These are phyloP conservation scores for Gossypium sturtianum DNA, from an alignment of 345 rosid species.

Conservation along the genomic window DNA sequence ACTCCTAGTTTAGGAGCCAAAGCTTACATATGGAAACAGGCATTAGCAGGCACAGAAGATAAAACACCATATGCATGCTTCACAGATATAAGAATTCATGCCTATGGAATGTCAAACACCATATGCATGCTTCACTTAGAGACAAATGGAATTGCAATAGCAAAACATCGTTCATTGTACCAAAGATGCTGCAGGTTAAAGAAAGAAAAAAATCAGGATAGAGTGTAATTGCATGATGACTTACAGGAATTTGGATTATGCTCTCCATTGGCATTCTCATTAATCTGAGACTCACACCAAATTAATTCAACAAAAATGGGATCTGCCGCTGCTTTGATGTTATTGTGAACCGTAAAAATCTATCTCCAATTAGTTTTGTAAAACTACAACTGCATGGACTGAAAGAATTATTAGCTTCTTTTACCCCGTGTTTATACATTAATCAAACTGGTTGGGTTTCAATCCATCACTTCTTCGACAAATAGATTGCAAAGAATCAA, in stretches of 20 bases:
- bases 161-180: not conserved
- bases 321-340: slow-evolving; percentile 12
- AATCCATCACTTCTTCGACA: slow-evolving; percentile 20
- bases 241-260: slow-evolving; percentile 2
- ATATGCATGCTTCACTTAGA: not conserved
- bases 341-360: not conserved
- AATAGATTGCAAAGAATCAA: slow-evolving; percentile 36
- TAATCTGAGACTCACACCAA: slow-evolving; percentile 18
- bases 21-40: not conserved
- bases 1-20: not conserved
- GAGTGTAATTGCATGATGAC: not conserved
- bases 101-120: not conserved
- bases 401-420: slow-evolving; percentile 17
- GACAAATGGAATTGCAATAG: not conserved
- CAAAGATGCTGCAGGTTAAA: not conserved
- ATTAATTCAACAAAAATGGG: slow-evolving; percentile 13
- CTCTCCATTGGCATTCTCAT: not conserved
- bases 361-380: slow-evolving; percentile 11
- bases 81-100: not conserved
- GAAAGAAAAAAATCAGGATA: not conserved
- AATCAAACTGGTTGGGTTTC: not conserved
- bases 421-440: slow-evolving; percentile 3
- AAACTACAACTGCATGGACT: slow-evolving; percentile 19
- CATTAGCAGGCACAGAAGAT: not conserved
- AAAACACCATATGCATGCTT: too few species aligned